Percentiles rank a stretch among this genome's conserved stretches.
Conservation (phyloP, 78 protist species). For the Pigoraptor vietnamica region DNA sequence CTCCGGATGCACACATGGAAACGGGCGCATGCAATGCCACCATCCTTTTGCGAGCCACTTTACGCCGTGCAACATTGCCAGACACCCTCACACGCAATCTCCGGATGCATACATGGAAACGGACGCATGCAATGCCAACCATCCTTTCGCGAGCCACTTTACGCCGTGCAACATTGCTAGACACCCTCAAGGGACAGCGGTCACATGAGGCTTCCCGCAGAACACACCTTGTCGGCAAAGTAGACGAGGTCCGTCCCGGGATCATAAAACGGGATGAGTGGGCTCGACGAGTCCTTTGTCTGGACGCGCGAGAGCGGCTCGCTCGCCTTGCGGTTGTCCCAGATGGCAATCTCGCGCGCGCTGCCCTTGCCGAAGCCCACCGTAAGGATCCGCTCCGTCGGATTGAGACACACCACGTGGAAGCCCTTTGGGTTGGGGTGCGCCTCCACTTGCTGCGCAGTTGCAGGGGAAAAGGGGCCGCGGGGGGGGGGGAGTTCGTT, state of each 20-base stretch:
- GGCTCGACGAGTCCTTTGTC: constrained; percentile 44
- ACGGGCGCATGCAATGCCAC: no score
- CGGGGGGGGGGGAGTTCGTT: no score
- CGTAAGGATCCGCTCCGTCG: constrained; percentile 41
- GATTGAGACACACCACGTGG: constrained; percentile 59
- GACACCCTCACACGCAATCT: no score
- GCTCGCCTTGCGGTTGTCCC: constrained; percentile 24
- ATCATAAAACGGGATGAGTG: constrained; percentile 70
- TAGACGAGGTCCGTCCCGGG: constrained; percentile 65
- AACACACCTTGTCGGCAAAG: constrained; percentile 54
- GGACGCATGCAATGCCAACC: no score
- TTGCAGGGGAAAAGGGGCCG: not conserved
- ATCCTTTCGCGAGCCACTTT: no score
- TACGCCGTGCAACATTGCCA: no score
- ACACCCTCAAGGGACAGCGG: no score
- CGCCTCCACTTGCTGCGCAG: not conserved
- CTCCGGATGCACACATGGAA: no score
- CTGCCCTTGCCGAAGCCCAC: constrained; percentile 61
- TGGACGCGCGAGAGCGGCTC: constrained; percentile 18
- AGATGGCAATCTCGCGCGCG: constrained; percentile 30
- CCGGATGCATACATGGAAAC: no score
- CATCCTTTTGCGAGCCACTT: no score
- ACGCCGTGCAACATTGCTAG: no score
- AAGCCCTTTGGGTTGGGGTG: constrained; percentile 69
- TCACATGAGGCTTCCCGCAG: no score